Conservation (phyloP, 495 filamentous ascomycete species). For the Neurospora cerealis region DNA sequence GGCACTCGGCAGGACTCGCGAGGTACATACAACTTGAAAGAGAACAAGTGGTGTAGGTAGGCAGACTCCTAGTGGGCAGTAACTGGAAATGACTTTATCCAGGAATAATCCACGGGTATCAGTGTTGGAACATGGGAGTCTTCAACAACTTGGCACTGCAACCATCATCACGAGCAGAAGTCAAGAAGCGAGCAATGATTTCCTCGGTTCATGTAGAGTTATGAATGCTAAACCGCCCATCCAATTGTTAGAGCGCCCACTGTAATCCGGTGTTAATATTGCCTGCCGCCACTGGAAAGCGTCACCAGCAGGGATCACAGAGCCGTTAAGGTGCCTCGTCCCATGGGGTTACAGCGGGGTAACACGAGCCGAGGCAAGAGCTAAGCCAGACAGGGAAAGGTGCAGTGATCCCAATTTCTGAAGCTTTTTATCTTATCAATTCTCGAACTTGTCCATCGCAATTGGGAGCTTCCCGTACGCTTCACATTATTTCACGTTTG, state of each 20-base stretch:
- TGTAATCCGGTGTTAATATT: not conserved
- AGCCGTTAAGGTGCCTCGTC: not conserved
- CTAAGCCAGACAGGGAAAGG: conserved; percentile 4
- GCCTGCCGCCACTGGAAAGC: not conserved
- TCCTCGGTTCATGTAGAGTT: not conserved
- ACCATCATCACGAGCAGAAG: not conserved
- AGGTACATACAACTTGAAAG: not conserved
- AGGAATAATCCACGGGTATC: not conserved
- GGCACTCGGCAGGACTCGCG: not conserved
- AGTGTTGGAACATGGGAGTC: not conserved
- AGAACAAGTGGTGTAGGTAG: not conserved
- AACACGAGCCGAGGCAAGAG: conserved; percentile 6
- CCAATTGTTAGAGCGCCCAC: not conserved
- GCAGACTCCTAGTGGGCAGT: not conserved
- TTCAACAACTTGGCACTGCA: not conserved
- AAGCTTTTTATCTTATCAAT: not conserved
- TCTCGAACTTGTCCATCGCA: not conserved
- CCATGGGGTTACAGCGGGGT: conserved; percentile 3
- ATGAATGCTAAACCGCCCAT: not conserved
- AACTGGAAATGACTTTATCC: not conserved
- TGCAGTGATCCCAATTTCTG: not conserved
- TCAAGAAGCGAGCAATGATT: not conserved
- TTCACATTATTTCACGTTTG: not conserved
- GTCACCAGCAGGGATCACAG: not conserved
- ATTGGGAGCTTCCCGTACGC: not conserved